Conservation (phyloP, 164 flowering plant genomes). For the Houttuynia cordata region DNA sequence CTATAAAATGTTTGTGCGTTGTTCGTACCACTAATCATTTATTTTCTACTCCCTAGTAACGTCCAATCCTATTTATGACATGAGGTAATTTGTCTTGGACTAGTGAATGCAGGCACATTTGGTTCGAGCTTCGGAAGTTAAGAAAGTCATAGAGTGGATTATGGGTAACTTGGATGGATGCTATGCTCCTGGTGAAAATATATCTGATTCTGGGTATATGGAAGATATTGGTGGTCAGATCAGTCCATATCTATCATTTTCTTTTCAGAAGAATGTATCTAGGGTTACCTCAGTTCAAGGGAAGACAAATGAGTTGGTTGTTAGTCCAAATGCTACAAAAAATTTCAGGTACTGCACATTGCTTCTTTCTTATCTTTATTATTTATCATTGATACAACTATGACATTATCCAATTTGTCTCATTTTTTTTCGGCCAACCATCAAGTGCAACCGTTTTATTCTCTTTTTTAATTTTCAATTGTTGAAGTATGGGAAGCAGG, state of each 20-base stretch:
- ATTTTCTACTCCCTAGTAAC: no score
- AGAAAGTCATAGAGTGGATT: conserved; percentile 93
- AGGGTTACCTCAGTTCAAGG: conserved; percentile 34
- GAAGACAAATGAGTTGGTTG: conserved; percentile 49
- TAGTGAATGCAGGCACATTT: conserved; percentile 98
- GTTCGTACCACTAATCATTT: no score
- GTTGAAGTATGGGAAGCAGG: no score
- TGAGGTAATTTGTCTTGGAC: conserved; percentile 55
- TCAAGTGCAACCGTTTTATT: no score
- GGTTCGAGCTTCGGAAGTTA: conserved; percentile 88
- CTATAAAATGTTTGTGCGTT: no score
- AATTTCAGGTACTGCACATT: conserved; percentile 57
- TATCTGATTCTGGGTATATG: conserved; percentile 36
- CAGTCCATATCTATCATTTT: conserved; percentile 20
- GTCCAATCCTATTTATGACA: conserved; percentile 18
- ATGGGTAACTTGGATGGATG: conserved; percentile 75
- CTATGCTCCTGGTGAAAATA: conserved; percentile 69
- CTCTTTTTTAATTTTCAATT: no score
- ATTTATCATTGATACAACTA: neutral
- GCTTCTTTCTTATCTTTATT: no score
- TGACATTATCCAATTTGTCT: neutral
- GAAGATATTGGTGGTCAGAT: conserved; percentile 37
- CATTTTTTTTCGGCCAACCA: neutral
- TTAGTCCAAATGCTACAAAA: conserved; percentile 51
- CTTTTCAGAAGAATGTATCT: conserved; percentile 28